Evolutionary conservation across 306 rosid genomes (phyloP).

Genomic region (Begonia peltatifolia): DNA sequence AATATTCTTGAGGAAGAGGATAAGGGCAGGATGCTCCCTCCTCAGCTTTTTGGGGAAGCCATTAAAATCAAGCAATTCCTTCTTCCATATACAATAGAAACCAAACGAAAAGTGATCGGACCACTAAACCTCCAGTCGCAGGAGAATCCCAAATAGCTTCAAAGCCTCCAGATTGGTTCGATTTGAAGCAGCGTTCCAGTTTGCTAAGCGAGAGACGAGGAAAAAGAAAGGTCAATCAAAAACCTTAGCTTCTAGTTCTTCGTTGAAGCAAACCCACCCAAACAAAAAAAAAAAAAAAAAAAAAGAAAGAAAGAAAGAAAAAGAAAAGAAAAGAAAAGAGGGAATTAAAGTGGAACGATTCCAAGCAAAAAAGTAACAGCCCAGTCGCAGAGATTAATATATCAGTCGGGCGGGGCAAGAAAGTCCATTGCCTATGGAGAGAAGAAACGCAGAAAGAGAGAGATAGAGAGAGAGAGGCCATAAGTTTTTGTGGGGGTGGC

Average conservation of each 20-base stretch:
- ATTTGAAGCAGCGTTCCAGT: conserved; percentile 11
- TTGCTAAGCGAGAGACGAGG: neutral
- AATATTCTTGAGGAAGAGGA: too few species aligned
- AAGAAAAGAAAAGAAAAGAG: neutral
- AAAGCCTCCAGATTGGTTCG: conserved; percentile 4
- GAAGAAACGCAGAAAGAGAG: conserved; percentile 1
- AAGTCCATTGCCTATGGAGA: neutral
- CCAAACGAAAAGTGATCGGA: neutral
- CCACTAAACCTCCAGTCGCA: neutral
- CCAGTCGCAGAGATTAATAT: conserved; percentile 1
- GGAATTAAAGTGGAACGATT: conserved; percentile 1
- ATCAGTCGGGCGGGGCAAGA: neutral
- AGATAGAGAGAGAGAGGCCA: conserved; percentile 3
- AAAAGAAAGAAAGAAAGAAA: neutral
- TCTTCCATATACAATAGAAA: neutral
- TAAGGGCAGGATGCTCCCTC: too few species aligned
- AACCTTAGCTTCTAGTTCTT: neutral
- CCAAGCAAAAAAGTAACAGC: neutral
- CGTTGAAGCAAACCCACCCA: neutral
- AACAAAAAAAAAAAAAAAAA: neutral
- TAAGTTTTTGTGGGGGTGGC: too few species aligned
- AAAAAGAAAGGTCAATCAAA: conserved; percentile 2
- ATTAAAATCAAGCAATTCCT: neutral
- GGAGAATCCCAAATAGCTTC: conserved; percentile 4
- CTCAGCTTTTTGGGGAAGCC: neutral